Evolutionary conservation across 768 basidiomycete genomes (phyloP), one percentile per base, ranked within the genome.

Genomic region (Mycena rebaudengoi): DNA sequence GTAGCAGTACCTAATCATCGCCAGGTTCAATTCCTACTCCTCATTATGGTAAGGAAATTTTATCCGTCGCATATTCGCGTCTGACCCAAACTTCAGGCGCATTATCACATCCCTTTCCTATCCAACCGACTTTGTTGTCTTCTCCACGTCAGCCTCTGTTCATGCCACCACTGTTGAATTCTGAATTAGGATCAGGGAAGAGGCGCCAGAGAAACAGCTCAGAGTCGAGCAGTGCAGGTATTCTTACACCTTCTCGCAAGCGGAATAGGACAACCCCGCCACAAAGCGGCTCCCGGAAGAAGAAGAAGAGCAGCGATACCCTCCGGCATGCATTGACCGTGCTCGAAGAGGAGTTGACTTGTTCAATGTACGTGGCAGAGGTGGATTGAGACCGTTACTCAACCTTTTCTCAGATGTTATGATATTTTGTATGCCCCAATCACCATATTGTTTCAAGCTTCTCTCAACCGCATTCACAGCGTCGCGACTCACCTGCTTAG

Each of bases 341-440:
- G n/a, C 85, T 87, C 48, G 90, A 89, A 71, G 83, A 86, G 43
- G 90, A 91, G 68, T 74, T 92, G 48, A 85, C 78, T 16, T 93
- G 91, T 73, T 85, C 91, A 1, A 90, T 93, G 91, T 92, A 73
- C 46, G 90, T 82, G 49, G 39, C 1, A 20, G 26, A 12, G n/a
- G 48, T 30, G 14, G 53, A 29, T 26, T 56, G 46, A 45, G 28
- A n/a, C 28, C 48, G n/a, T 49, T 61, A 39, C 53, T 53, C 62
- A 49, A 70, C 44, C 43, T 53, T 57, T n/a, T 53, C 61, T 5
- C 64, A 92, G 91, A 72, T 93, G 91, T 64, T 90, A 79, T 74
- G 91, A 92, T 70, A 76, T 91, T 29, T 80, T 91, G 91, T 90
- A 73, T n/a, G n/a, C n/a, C n/a, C n/a, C n/a, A n/a, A n/a, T n/a